Evolutionary conservation across 2,329 filamentous ascomycete species (phyloP).

Genomic region (Trichoderma brevicompactum): DNA sequence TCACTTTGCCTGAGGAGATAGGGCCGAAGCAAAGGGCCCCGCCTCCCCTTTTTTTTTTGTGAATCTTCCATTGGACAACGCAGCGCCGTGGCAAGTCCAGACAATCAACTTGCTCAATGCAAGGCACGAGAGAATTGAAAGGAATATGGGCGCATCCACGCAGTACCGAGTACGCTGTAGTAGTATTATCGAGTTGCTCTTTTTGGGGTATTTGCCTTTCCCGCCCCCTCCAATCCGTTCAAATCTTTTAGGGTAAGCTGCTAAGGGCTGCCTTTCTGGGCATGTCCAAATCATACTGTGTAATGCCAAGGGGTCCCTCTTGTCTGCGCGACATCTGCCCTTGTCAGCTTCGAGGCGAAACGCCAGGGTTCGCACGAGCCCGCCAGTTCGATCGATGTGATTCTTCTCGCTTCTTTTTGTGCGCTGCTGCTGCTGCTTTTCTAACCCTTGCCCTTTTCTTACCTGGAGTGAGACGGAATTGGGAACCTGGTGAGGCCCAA

Average conservation of each 20-base stretch:
- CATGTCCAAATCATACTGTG: neutral
- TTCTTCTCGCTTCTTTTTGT: conserved; percentile 24
- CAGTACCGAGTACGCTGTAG: neutral
- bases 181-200: neutral
- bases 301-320: neutral
- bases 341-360: conserved; percentile 14
- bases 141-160: no score
- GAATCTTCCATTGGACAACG: no score
- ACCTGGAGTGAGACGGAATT: conserved; percentile 5
- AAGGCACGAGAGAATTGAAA: neutral
- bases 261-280: no score
- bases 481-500: neutral
- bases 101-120: neutral
- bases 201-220: neutral
- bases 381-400: conserved; percentile 24
- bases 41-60: neutral
- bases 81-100: no score
- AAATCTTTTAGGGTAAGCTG: no score
- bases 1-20: conserved; percentile 24
- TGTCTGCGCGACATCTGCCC: conserved; percentile 27
- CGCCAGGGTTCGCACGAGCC: conserved; percentile 18
- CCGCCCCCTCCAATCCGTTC: neutral
- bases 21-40: conserved; percentile 17
- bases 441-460: neutral
- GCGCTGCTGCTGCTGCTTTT: neutral